phyloP scores from a whole-genome alignment of 768 basidiomycete genomes.

The Clavaria fumosa region DNA sequence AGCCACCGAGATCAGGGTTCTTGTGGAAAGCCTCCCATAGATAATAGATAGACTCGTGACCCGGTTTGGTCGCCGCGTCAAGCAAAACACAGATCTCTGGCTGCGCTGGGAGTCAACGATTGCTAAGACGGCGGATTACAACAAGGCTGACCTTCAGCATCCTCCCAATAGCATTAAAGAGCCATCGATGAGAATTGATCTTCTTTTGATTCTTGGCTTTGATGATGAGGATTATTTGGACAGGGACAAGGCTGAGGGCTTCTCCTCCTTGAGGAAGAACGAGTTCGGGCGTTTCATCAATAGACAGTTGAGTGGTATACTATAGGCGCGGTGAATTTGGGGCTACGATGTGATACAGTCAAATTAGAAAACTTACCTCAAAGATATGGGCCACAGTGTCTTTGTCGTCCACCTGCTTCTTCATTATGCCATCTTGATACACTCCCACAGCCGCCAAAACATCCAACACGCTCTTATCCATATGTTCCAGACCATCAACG shows the following conservation, averaged over 20 bases:
- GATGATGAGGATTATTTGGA: slow-evolving; percentile 80
- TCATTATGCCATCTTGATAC: slow-evolving; percentile 92
- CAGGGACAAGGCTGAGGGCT: slow-evolving; percentile 83
- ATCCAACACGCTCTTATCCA: slow-evolving; percentile 92
- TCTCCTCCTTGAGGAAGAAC: slow-evolving; percentile 84
- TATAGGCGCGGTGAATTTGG: slow-evolving; percentile 37
- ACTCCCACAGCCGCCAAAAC: slow-evolving; percentile 80
- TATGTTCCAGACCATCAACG: slow-evolving; percentile 83
- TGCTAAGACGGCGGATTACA: not conserved
- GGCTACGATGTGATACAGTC: slow-evolving; percentile 44
- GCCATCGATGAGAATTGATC: slow-evolving; percentile 91
- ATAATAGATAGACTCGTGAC: slow-evolving; percentile 90
- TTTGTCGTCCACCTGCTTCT: slow-evolving; percentile 80
- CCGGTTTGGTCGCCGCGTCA: slow-evolving; percentile 94
- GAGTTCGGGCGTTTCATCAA: slow-evolving; percentile 80
- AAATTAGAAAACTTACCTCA: slow-evolving; percentile 38
- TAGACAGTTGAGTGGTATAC: slow-evolving; percentile 95
- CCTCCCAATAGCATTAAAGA: slow-evolving; percentile 86
- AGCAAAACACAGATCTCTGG: slow-evolving; percentile 87
- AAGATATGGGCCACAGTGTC: slow-evolving; percentile 90
- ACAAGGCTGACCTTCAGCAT: slow-evolving; percentile 42
- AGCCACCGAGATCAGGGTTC: slow-evolving; percentile 63
- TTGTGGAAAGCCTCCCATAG: slow-evolving; percentile 90
- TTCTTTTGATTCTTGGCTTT: slow-evolving; percentile 95
- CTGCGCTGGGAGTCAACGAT: too few relatives aligned